Percentiles rank a stretch among this genome's conserved stretches.
These are phyloP conservation scores for Physcomitrellopsis africana DNA, from an alignment of 225 moss, liverwort and hornwort species.

Conservation along the genomic window DNA sequence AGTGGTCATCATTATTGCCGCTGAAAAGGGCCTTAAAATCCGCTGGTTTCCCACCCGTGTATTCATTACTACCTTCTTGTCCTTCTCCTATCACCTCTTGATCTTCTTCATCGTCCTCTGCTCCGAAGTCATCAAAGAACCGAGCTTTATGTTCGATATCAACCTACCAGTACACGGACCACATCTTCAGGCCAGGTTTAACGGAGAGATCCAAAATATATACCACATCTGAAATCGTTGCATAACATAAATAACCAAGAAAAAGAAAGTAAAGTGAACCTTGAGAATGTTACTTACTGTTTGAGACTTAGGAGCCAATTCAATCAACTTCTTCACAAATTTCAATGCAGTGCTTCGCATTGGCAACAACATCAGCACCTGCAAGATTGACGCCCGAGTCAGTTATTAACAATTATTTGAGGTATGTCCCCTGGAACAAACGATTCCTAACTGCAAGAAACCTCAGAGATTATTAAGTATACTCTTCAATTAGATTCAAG, in stretches of 20 bases:
- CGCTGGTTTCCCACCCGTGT: constrained; percentile 71
- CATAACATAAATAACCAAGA: not conserved
- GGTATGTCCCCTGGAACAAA: constrained; percentile 7
- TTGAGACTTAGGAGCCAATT: constrained; percentile 72
- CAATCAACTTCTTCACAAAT: constrained; percentile 82
- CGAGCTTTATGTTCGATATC: constrained; percentile 89
- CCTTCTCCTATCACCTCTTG: constrained; percentile 30
- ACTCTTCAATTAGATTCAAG: not conserved
- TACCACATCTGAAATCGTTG: constrained; percentile 13
- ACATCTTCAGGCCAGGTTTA: constrained; percentile 25
- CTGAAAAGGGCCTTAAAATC: constrained; percentile 86
- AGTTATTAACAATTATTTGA: not conserved
- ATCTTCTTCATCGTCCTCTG: constrained; percentile 61
- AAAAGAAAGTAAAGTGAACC: not conserved
- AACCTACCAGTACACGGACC: constrained; percentile 42
- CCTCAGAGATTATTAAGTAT: not conserved
- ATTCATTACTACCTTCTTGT: constrained; percentile 37
- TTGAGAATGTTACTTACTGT: constrained; percentile 49
- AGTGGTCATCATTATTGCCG: constrained; percentile 96
- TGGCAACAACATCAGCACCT: constrained; percentile 92
- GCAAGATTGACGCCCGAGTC: constrained; percentile 29
- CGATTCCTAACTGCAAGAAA: not conserved
- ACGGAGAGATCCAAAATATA: constrained; percentile 14
- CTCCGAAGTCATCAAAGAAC: constrained; percentile 95
- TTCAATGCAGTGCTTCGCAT: constrained; percentile 87